Evolutionary conservation across 257 asterid species (phyloP).

Genomic region (Cinchona pubescens): DNA sequence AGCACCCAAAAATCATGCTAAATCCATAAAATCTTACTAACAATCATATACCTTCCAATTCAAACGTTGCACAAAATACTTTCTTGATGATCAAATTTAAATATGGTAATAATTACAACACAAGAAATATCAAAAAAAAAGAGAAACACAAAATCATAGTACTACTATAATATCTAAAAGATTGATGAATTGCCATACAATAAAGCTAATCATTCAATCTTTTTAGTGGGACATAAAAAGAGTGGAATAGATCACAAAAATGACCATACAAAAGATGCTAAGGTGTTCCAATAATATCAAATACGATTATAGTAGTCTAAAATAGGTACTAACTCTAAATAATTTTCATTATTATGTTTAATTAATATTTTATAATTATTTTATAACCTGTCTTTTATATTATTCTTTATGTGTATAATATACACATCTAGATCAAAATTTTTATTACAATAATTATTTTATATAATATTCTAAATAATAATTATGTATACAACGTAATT

Average conservation of each 20-base stretch:
- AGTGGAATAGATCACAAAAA: constrained; percentile 4
- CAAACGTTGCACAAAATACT: neutral
- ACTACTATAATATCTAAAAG: constrained; percentile 19
- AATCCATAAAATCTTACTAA: neutral
- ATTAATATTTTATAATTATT: no score
- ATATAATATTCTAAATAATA: constrained; percentile 16
- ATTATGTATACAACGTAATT: no score
- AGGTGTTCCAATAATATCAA: constrained; percentile 10
- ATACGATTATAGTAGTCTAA: neutral
- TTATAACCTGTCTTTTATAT: no score
- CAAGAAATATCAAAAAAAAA: neutral
- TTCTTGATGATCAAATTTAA: neutral
- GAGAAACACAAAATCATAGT: neutral
- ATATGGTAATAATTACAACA: neutral
- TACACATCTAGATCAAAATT: no score
- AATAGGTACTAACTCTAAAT: no score
- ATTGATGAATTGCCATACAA: constrained; percentile 14
- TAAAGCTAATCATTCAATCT: constrained; percentile 32
- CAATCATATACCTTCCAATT: neutral
- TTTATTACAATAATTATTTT: no score
- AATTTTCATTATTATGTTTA: no score
- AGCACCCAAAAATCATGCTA: neutral
- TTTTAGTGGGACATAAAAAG: constrained; percentile 19
- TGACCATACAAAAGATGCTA: constrained; percentile 15
- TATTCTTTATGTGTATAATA: no score